Base-by-base conservation (phyloP, 805 yeast species). In the Lachancea lanzarotensis region DNA sequence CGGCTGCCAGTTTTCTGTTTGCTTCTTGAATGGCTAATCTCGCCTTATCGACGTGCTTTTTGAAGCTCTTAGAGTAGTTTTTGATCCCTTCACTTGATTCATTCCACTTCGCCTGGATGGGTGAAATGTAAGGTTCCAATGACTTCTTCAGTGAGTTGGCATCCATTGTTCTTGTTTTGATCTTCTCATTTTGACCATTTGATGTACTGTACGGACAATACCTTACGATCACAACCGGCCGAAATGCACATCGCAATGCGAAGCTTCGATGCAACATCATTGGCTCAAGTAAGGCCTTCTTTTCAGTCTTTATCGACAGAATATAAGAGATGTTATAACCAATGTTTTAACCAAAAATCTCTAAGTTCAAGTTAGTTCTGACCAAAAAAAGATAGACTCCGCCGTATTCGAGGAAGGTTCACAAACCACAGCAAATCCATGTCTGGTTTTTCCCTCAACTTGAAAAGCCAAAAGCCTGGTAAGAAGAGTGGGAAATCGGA, bases 21-120 rank as follows among this genome's bases (percentile, higher is more conserved):
- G 70, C 72, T 17, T 61, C 63, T 36, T 52, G 55, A n/a, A 70
- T 55, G 2, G 73, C 63, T 9, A 54, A 50, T 32, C 56, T 65
- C 17, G 71, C 68, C 39, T 63, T 56, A 18, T 49, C 40, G 2
- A 45, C 48, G 29, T 60, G 63, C 11, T 45, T 35, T 10, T 50
- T 42, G 20, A 57, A 22, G 29, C 56, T 56, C 2, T 46, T 20
- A 2, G 48, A 38, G 35, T 52, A 51, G 3, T 52, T 44, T 25
- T 48, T 48, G 6, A 52, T 13, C 3, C 35, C 35, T 3, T 44
- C 31, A n/a, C 40, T 38, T 11, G 51, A 40, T n/a, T 35, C 46
- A 3, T 45, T 29, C 29, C 49, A 19, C 33, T 51, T 53, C 6
- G 12, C 35, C 27, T 44, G 50, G 9, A 51, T n/a, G 29, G 31